These are phyloP conservation scores for Porcisia deanei DNA, from an alignment of 208 protist genomes.

Conservation along the genomic window DNA sequence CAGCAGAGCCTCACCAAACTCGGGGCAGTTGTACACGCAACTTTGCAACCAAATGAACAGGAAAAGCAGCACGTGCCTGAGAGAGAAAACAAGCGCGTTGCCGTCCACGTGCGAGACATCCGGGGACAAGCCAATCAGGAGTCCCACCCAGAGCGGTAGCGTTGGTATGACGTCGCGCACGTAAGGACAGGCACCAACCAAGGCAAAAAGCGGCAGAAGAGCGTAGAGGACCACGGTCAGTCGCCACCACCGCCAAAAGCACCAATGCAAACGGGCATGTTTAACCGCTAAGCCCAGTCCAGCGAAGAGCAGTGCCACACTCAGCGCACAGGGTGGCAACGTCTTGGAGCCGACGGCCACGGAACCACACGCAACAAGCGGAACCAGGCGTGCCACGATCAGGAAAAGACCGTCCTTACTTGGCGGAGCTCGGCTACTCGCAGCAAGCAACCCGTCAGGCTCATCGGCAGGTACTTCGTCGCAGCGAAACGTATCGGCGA, in stretches of 20 bases:
- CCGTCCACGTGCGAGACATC: conserved; percentile 13
- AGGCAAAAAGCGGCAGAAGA: conserved; percentile 16
- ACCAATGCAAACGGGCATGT: conserved; percentile 21
- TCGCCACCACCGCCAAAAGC: conserved; percentile 32
- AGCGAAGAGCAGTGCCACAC: conserved; percentile 17
- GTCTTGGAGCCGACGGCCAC: conserved; percentile 11
- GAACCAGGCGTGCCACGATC: conserved; percentile 11
- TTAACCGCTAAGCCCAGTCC: conserved; percentile 15
- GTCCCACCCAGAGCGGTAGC: conserved; percentile 28
- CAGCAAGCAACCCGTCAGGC: background rate
- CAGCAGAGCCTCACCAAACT: conserved; percentile 27
- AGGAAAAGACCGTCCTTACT: background rate
- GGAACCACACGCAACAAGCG: conserved; percentile 22
- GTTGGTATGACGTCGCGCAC: conserved; percentile 11
- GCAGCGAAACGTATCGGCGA: background rate
- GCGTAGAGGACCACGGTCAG: conserved; percentile 9
- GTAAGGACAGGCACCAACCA: conserved; percentile 11
- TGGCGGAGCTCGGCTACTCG: background rate
- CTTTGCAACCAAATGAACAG: conserved; percentile 32
- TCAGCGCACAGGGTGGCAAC: conserved; percentile 13
- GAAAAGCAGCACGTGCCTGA: conserved; percentile 23
- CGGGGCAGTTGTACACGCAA: conserved; percentile 33
- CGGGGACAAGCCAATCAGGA: conserved; percentile 19
- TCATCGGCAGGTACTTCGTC: background rate
- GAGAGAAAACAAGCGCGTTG: conserved; percentile 13